Percentiles rank a stretch among this genome's conserved stretches.
phyloP scores from a whole-genome alignment of 305 asterid genomes.

The Fraxinus dipetala region DNA sequence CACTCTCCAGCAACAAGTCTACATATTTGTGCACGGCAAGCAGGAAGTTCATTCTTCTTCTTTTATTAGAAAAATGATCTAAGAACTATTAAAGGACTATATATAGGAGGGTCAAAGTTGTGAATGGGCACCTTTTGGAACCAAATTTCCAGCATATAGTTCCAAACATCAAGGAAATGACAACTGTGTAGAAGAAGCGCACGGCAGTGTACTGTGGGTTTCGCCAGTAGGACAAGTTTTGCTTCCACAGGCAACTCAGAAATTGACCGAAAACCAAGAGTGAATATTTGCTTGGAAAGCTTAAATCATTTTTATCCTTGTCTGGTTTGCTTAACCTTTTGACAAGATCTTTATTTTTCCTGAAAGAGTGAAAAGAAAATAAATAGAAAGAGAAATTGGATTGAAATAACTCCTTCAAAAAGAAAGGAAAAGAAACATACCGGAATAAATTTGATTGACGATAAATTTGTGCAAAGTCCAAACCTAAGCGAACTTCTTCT shows the following conservation, averaged over 20 bases:
- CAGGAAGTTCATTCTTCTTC: neutral
- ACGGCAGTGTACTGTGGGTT: conserved; percentile 82
- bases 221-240: conserved; percentile 62
- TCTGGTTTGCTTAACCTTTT: conserved; percentile 60
- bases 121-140: conserved; percentile 47
- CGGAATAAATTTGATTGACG: conserved; percentile 46
- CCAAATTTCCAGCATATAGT: conserved; percentile 85
- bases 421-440: conserved; percentile 28
- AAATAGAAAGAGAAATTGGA: neutral
- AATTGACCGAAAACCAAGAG: conserved; percentile 50
- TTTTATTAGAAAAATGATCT: neutral
- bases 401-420: neutral
- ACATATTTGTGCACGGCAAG: neutral
- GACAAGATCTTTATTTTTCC: conserved; percentile 56
- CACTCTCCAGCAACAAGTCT: neutral
- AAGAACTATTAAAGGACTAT: neutral
- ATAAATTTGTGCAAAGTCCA: conserved; percentile 69
- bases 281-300: conserved; percentile 57
- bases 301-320: conserved; percentile 36
- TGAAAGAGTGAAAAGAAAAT: conserved; percentile 24
- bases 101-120: conserved; percentile 7
- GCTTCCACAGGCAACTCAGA: conserved; percentile 68
- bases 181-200: conserved; percentile 68
- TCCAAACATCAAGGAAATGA: conserved; percentile 77
- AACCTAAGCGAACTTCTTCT: conserved; percentile 53